Evolutionary conservation across 768 basidiomycete species (phyloP).

Genomic region (Tephrocybe sp.): DNA sequence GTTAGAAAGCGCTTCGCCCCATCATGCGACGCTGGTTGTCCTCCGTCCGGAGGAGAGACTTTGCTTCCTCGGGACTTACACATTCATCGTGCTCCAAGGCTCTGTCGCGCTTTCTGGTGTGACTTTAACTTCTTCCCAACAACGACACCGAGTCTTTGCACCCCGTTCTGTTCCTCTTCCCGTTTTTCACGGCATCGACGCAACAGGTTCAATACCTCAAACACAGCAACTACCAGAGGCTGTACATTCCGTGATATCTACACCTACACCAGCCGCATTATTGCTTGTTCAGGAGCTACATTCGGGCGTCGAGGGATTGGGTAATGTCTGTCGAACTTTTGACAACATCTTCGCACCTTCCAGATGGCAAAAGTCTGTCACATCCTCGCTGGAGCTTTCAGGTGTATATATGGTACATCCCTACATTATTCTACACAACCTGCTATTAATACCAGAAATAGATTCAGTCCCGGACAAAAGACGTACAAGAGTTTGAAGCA

Average conservation of each 20-base stretch:
- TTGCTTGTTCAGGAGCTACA: constrained; percentile 55
- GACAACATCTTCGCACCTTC: constrained; percentile 59
- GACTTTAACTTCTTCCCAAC: constrained; percentile 38
- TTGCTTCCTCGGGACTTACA: constrained; percentile 67
- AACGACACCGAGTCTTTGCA: constrained; percentile 59
- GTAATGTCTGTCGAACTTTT: constrained; percentile 58
- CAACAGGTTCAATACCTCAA: constrained; percentile 11
- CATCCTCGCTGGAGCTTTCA: constrained; percentile 39
- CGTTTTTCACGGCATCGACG: constrained; percentile 27
- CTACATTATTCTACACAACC: background rate
- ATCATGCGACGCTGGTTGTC: constrained; percentile 34
- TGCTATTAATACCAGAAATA: constrained; percentile 16
- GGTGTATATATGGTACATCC: constrained; percentile 47
- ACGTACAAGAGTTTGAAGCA: constrained; percentile 35
- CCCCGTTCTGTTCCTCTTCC: constrained; percentile 81
- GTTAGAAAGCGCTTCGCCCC: constrained; percentile 16
- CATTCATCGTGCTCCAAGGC: constrained; percentile 61
- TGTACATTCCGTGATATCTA: constrained; percentile 15
- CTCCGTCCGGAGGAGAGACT: constrained; percentile 51
- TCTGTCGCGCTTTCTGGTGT: constrained; percentile 58
- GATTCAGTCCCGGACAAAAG: constrained; percentile 35
- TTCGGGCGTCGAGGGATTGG: constrained; percentile 67
- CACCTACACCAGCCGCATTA: constrained; percentile 30
- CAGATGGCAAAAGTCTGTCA: constrained; percentile 35
- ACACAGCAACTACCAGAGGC: constrained; percentile 17